Conservation (phyloP, 140 eudicot genomes). For the Senecio squalidus region DNA sequence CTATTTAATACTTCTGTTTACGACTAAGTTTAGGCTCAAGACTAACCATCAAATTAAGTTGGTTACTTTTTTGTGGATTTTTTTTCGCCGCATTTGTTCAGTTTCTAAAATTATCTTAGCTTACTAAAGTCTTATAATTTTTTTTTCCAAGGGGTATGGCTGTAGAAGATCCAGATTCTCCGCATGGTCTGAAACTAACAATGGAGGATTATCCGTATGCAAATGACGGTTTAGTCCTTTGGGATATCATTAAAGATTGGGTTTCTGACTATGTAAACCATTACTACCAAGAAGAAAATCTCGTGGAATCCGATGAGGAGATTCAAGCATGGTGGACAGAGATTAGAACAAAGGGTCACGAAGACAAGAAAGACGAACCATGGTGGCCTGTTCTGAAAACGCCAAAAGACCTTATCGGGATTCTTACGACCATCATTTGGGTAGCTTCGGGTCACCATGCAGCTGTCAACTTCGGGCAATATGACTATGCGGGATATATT, state of each 20-base stretch:
- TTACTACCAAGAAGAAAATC: slow-evolving; percentile 30
- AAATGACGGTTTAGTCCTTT: too few species aligned
- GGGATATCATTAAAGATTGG: slow-evolving; percentile 46
- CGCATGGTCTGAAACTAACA: slow-evolving; percentile 37
- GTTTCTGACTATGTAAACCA: slow-evolving; percentile 41
- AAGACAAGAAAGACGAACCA: slow-evolving; percentile 56
- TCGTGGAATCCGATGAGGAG: slow-evolving; percentile 33
- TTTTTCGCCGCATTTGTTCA: too few species aligned
- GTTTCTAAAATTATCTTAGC: too few species aligned
- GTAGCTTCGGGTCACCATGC: too few species aligned
- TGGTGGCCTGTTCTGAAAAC: slow-evolving; percentile 43
- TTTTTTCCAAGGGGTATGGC: slow-evolving; percentile 44
- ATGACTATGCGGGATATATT: too few species aligned
- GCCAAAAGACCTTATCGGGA: slow-evolving; percentile 35
- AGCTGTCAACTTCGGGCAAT: slow-evolving; percentile 78
- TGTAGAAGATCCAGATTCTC: slow-evolving; percentile 30
- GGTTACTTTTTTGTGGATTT: too few species aligned
- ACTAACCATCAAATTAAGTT: too few species aligned
- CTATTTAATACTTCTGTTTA: too few species aligned
- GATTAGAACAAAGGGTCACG: slow-evolving; percentile 47
- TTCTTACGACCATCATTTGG: slow-evolving; percentile 43
- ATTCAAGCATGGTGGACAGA: slow-evolving; percentile 78
- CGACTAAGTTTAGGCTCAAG: too few species aligned
- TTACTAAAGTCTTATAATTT: background rate
- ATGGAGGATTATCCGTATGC: slow-evolving; percentile 63